Base-by-base conservation (phyloP, 2,329 filamentous ascomycete genomes). In the Coleophoma eucalyptorum region DNA sequence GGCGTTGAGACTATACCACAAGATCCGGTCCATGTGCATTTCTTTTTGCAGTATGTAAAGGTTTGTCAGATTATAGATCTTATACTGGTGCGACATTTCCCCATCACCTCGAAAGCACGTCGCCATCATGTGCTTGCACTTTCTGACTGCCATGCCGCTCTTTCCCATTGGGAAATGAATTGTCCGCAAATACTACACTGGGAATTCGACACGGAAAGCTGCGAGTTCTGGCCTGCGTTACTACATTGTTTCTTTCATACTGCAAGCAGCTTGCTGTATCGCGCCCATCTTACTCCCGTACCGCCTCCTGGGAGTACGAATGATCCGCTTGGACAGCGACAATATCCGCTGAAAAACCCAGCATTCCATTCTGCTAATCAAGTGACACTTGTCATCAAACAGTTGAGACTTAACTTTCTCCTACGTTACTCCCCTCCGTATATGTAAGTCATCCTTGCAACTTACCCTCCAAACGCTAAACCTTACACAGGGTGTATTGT, bases 41-140 rank as follows among this genome's bases (percentile, higher is more conserved):
- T 97, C 71, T 97, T 97, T 69, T 78, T 97, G 58, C 92, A 97
- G 69, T 96, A 97, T 61, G 92, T 97, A 65, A 97, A 96, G 69
- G 77, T 97, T 8, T 96, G 90, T 67, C 93, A 97, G 68, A 97
- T 97, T 64, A 97, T 96, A 91, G 93, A 93, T 1, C 72, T 97
- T 13, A 93, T 97, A 1, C 75, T 97, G 11, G 94, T 92, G 1
- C 92, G 97, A 67, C 92, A 97, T 66, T 97, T 97, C 66, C 96
- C 91, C 0, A 90, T 90, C 1, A 43, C 20, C 15, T 92, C 90
- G 35, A 96, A 96, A 66, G 87, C 86, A 35, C 81, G 89, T 38
- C 83, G 90, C 45, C 89, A 87, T 58, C 95, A 94, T 66, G 89
- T 90, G 13, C 95, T 97, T 60, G 92, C 97, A 63, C 79, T 97